Evolutionary conservation across 305 asterid genomes (phyloP).

Genomic region (Caryopteris hybrid): DNA sequence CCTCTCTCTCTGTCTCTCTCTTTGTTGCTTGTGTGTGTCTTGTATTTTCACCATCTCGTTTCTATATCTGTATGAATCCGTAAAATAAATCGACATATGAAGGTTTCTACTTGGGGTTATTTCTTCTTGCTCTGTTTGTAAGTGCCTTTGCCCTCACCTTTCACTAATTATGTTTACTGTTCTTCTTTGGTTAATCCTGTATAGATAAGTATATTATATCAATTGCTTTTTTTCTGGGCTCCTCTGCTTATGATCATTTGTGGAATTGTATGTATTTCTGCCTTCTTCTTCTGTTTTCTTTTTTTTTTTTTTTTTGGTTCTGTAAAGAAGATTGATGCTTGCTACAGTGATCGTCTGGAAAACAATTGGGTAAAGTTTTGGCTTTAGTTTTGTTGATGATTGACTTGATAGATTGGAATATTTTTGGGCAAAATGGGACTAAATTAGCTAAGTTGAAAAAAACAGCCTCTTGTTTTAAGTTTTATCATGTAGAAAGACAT

Average conservation of each 20-base stretch:
- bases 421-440: slow-evolving; percentile 11
- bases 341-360: background rate
- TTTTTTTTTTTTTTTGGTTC: background rate
- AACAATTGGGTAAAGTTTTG: slow-evolving; percentile 8
- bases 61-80: background rate
- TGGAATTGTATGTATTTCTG: background rate
- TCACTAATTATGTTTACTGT: background rate
- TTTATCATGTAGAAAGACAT: background rate
- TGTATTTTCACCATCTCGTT: background rate
- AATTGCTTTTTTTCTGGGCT: background rate
- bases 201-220: background rate
- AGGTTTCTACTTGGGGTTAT: slow-evolving; percentile 12
- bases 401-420: slow-evolving; percentile 18
- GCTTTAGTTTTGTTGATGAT: slow-evolving; percentile 5
- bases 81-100: background rate
- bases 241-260: background rate
- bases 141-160: slow-evolving; percentile 24
- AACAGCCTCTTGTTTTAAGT: background rate
- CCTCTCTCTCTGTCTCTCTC: background rate
- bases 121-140: slow-evolving; percentile 19
- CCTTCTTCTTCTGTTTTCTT: background rate
- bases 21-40: background rate
- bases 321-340: background rate
- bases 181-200: background rate
- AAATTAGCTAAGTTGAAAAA: slow-evolving; percentile 15